Conservation (phyloP, 371 early-diverging fungal species). For the Rhizopus sp. region DNA sequence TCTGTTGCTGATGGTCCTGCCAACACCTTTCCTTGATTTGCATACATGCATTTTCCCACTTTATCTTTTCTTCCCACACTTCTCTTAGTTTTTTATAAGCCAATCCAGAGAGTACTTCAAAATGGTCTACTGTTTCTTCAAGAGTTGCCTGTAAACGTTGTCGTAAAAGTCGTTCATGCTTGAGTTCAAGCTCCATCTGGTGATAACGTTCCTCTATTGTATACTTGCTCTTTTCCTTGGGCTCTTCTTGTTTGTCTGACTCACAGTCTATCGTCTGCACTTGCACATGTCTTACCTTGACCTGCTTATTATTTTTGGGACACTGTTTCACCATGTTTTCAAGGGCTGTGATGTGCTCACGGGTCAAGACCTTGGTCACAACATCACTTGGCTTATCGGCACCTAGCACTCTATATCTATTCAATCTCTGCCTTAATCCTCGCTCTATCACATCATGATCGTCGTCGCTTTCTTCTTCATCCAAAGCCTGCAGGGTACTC, state of each 20-base stretch:
- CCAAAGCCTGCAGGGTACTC: slow-evolving; percentile 1
- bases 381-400: slow-evolving; percentile 16
- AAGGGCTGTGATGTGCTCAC: slow-evolving; percentile 24
- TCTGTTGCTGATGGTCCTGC: slow-evolving; percentile 25
- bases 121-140: slow-evolving; percentile 51
- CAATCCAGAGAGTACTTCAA: slow-evolving; percentile 52
- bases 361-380: slow-evolving; percentile 13
- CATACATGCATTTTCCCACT: slow-evolving; percentile 41
- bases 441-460: slow-evolving; percentile 17
- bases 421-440: slow-evolving; percentile 17
- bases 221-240: background rate
- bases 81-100: slow-evolving; percentile 58
- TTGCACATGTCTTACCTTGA: slow-evolving; percentile 22
- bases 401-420: background rate
- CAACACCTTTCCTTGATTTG: slow-evolving; percentile 28
- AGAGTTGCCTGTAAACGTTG: slow-evolving; percentile 48
- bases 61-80: slow-evolving; percentile 47
- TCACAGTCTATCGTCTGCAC: slow-evolving; percentile 24
- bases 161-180: slow-evolving; percentile 42
- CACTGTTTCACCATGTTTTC: slow-evolving; percentile 14
- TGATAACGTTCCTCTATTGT: slow-evolving; percentile 5
- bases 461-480: background rate
- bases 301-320: background rate
- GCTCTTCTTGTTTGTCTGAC: background rate
- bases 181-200: slow-evolving; percentile 40